Evolutionary conservation across 2,329 filamentous ascomycete species (phyloP).

Genomic region (Fusarium sp.): DNA sequence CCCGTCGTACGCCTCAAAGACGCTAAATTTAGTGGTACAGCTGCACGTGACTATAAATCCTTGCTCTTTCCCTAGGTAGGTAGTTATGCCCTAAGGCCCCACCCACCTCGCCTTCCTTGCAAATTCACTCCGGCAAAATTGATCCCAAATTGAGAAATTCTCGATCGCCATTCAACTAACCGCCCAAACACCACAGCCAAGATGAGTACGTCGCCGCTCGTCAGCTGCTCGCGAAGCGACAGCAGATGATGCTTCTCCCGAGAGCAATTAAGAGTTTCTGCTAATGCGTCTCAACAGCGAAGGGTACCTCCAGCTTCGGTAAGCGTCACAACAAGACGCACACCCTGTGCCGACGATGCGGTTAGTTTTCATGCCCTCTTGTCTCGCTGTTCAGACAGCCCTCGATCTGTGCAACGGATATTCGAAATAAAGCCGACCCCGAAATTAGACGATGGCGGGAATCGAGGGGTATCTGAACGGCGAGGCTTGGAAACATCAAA

Average conservation of each 20-base stretch:
- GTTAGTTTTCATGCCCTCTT: slow-evolving; percentile 65
- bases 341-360: slow-evolving; percentile 97
- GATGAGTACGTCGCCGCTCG: slow-evolving; percentile 62
- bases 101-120: too few relatives aligned
- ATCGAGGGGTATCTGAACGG: slow-evolving; percentile 23
- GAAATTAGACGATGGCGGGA: slow-evolving; percentile 15
- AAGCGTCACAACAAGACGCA: slow-evolving; percentile 96
- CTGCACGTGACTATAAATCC: neutral
- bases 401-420: slow-evolving; percentile 22
- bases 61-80: neutral
- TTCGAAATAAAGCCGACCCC: slow-evolving; percentile 14
- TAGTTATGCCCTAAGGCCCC: too few relatives aligned
- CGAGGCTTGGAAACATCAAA: neutral
- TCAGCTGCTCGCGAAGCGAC: slow-evolving; percentile 20
- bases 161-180: slow-evolving; percentile 52
- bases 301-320: slow-evolving; percentile 67
- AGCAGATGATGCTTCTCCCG: slow-evolving; percentile 29
- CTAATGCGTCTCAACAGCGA: slow-evolving; percentile 54
- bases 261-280: slow-evolving; percentile 15
- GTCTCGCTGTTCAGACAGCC: slow-evolving; percentile 21
- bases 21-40: neutral
- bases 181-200: slow-evolving; percentile 59
- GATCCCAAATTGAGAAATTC: slow-evolving; percentile 48
- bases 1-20: neutral
- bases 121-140: slow-evolving; percentile 49